Conservation (phyloP, 305 asterid species). For the Fraxinus ornus region DNA sequence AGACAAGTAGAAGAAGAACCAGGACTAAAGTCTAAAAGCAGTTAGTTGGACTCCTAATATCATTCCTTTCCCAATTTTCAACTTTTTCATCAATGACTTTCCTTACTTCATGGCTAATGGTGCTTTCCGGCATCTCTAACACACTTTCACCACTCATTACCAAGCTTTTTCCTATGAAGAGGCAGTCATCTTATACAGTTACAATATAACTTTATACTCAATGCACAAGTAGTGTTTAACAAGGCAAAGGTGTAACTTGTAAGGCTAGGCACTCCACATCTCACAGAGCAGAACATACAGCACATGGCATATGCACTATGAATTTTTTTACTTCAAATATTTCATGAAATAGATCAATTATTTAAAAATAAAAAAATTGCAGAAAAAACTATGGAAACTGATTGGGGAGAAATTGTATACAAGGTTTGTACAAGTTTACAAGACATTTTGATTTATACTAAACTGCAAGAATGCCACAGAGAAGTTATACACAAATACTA, state of each 20-base stretch:
- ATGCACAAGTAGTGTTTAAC: background rate
- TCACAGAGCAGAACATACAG: background rate
- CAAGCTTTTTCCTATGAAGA: background rate
- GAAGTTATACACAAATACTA: background rate
- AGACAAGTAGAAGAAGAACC: background rate
- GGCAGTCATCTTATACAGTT: background rate
- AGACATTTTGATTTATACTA: background rate
- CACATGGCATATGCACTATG: background rate
- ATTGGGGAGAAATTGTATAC: background rate
- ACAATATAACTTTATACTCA: background rate
- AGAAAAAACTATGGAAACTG: background rate
- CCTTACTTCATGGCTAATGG: background rate
- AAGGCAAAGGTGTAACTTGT: background rate
- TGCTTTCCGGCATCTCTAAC: background rate
- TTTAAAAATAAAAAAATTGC: background rate
- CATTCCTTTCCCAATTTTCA: background rate
- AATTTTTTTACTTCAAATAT: background rate
- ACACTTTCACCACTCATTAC: background rate
- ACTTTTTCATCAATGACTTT: background rate
- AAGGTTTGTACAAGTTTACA: background rate
- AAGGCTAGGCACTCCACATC: background rate
- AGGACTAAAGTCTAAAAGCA: background rate
- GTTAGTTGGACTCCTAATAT: background rate
- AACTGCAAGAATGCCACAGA: background rate
- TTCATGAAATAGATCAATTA: background rate